Evolutionary conservation across 1,139 yeast genomes (phyloP).

Genomic region (Hemisphaericaspora lyxosophila): DNA sequence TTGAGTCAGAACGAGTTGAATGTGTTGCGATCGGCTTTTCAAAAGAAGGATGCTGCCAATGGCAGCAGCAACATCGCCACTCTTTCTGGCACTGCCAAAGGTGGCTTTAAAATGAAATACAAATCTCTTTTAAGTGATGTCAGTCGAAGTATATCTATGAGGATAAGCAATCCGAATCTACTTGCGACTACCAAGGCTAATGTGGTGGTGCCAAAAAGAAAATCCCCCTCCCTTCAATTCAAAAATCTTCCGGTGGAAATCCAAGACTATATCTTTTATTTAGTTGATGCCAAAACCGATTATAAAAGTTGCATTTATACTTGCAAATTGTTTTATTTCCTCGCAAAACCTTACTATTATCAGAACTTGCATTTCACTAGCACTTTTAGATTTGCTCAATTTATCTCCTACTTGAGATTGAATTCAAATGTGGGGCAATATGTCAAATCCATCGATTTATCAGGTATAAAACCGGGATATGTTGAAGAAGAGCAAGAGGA

Average conservation of each 20-base stretch:
- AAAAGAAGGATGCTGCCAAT: constrained; percentile 10
- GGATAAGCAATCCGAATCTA: constrained; percentile 20
- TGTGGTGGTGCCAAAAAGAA: neutral
- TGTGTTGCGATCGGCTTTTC: constrained; percentile 12
- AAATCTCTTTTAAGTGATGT: constrained; percentile 44
- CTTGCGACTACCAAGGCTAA: constrained; percentile 6
- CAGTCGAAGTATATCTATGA: constrained; percentile 24
- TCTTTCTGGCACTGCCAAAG: neutral
- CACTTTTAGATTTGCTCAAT: constrained; percentile 75
- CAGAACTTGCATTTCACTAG: constrained; percentile 56
- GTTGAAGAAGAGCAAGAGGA: constrained; percentile 31
- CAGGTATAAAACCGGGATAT: constrained; percentile 51
- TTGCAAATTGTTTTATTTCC: constrained; percentile 46
- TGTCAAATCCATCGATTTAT: constrained; percentile 59
- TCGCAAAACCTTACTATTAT: constrained; percentile 58
- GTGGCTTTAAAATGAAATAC: constrained; percentile 41
- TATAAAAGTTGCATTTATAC: constrained; percentile 48
- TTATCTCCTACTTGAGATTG: constrained; percentile 61
- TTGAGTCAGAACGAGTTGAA: constrained; percentile 34
- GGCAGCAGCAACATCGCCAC: constrained; percentile 1
- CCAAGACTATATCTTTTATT: constrained; percentile 31
- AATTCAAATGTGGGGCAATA: constrained; percentile 54
- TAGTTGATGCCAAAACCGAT: constrained; percentile 27
- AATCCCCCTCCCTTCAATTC: constrained; percentile 16
- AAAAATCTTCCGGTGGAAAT: constrained; percentile 36